Base-by-base conservation (phyloP, 78 protist genomes). In the Dictyostelium citrinum region DNA sequence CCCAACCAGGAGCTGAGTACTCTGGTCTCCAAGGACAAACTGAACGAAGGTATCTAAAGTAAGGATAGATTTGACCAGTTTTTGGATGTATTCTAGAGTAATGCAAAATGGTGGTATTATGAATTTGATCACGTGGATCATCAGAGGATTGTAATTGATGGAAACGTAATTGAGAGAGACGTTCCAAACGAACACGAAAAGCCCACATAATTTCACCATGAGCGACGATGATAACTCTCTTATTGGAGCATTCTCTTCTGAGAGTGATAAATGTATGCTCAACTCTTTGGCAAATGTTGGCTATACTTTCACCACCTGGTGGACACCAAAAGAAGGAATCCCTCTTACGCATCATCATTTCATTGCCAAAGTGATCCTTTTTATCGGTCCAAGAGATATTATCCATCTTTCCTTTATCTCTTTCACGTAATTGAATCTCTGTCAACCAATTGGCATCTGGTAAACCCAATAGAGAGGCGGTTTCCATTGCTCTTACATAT, bases 401-500 rank as follows among this genome's bases (percentile, higher is more conserved):
- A 79, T 95, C 97, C 82, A 95, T 85, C 37, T 85, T 77, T 33
- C 97, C 97, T 31, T 81, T 81, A 51, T 95, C 97, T 20, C 97
- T 22, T 60, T 95, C 97, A 45, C 97, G 76, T 35, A 95, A 31
- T 81, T 81, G 84, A 31, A 88, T 95, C 72, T 91, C 97, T 16
- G 96, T 93, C 29, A 88, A 64, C 97, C 97, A 91, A 24, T 78
- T 35, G 7, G 96, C 91, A 6, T 84, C 93, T 29, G 81, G 74
- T 11, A 95, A 31, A 76, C 74, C 96, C 27, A 95, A 31, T n/a
- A 84, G 24, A 11, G 93, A 10, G 6, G 97, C 97, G 37, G 97
- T 95, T 55, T 95, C 97, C 97, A 95, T 95, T n/a, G 97, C 97
- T 60, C 97, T 72, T 29, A 95, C 95, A 37, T 95, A 95, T 64